Conservation (phyloP, 768 basidiomycete species). For the Termitomyces sp. region DNA sequence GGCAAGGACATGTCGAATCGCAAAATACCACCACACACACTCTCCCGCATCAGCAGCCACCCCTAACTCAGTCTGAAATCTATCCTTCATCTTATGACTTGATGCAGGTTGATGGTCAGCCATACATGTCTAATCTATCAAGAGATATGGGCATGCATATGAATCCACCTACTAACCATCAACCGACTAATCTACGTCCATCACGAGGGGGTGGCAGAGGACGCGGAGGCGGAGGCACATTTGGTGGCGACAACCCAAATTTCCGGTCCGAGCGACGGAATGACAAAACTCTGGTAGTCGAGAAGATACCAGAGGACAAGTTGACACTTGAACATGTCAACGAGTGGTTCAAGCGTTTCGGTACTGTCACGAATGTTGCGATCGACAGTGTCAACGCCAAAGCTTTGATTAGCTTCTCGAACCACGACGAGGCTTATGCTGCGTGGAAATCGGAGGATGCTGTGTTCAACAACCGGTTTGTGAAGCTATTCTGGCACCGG, state of each 20-base stretch:
- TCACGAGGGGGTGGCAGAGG: constrained; percentile 30
- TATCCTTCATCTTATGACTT: constrained; percentile 8
- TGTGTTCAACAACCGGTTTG: constrained; percentile 92
- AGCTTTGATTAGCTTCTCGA: constrained; percentile 83
- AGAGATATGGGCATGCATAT: constrained; percentile 32
- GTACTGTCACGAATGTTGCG: constrained; percentile 87
- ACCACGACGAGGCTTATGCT: constrained; percentile 75
- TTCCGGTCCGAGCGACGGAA: constrained; percentile 64
- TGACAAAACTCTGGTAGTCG: constrained; percentile 84
- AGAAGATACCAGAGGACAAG: constrained; percentile 87
- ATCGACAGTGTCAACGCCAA: constrained; percentile 71
- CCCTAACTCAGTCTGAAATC: neutral
- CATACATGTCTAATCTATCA: constrained; percentile 16
- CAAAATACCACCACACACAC: constrained; percentile 22
- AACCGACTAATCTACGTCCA: constrained; percentile 24
- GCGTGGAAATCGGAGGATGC: constrained; percentile 94
- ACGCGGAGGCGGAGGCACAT: constrained; percentile 53
- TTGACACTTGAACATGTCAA: constrained; percentile 74
- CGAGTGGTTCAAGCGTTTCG: constrained; percentile 88
- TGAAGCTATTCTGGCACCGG: constrained; percentile 93
- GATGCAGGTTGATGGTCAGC: constrained; percentile 20
- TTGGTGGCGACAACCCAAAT: constrained; percentile 56
- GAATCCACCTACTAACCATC: constrained; percentile 21
- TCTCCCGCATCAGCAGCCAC: constrained; percentile 13
- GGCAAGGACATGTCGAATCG: constrained; percentile 15